Base-by-base conservation (phyloP, 2,329 filamentous ascomycete species). In the Scedosporium apiospermum region DNA sequence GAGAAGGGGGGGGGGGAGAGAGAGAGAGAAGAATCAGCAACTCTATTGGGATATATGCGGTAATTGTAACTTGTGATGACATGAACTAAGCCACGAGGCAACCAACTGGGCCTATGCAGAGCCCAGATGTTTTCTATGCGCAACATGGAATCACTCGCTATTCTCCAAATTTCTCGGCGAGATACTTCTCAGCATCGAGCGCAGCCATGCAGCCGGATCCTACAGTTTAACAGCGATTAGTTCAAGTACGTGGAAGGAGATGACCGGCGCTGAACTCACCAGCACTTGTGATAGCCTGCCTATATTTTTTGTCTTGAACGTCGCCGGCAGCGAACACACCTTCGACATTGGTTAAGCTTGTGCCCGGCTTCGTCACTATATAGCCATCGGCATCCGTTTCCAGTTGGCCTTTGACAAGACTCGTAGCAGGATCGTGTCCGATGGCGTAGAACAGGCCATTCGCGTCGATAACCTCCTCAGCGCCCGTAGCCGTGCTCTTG, bases 391-490 rank as follows among this genome's bases (percentile, higher is more conserved):
- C 83, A 71, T 99, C 96, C 71, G 89, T 90, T 65, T 95, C 84
- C 65, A 99, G 71, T 79, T 98, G 92, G 61, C 85, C 91, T 84
- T 95, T 96, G 77, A 99, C 89, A 49, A 99, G 82, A n/a, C 77
- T 71, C 0, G 91, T 98, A 58, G 95, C 96, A 12, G 95, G 95
- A 74, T 97, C 93, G 78, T 99, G 95, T 26, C 95, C 95, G 61
- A 99, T 89, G 71, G 96, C 95, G 76, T 99, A 99, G 78, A 99
- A 99, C 26, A 99, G 82, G 30, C 95, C 95, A 75, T 89, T 96
- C 60, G 93, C 93, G 68, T 91, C 87, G 58, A 97, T 79, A n/a
- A 88, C 88, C 81, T 96, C 89, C 74, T 89, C 84, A 73, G 87
- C 78, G 65, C 91, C 91, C 23, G 87, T 90, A 70, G 82, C 78